These are phyloP conservation scores for Rubia yunnanensis DNA, from an alignment of 257 asterid species.

Conservation along the genomic window DNA sequence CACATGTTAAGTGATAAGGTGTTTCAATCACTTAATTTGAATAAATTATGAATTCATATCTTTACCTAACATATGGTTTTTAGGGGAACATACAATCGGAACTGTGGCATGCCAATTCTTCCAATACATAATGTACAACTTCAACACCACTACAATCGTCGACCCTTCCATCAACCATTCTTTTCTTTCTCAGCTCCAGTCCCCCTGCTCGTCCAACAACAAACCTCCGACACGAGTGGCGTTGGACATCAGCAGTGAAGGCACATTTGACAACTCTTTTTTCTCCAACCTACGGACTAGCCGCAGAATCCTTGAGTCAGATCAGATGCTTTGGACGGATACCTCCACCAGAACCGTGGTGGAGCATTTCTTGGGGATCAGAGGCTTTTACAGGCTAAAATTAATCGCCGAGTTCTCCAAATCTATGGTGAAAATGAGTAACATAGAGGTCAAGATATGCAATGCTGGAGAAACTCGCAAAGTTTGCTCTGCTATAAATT, in stretches of 20 bases:
- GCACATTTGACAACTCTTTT: slow-evolving; percentile 45
- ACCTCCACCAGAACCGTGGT: slow-evolving; percentile 40
- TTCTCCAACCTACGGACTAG: slow-evolving; percentile 56
- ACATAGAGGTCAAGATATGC: slow-evolving; percentile 54
- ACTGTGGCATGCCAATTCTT: slow-evolving; percentile 69
- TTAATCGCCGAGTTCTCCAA: slow-evolving; percentile 47
- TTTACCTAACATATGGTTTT: background rate
- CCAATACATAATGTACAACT: slow-evolving; percentile 64
- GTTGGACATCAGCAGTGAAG: slow-evolving; percentile 60
- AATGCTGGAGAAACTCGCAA: slow-evolving; percentile 63
- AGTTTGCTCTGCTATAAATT: slow-evolving; percentile 73
- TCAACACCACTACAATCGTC: slow-evolving; percentile 34
- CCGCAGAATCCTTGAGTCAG: slow-evolving; percentile 67
- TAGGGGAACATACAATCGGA: slow-evolving; percentile 88
- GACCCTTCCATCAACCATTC: slow-evolving; percentile 55
- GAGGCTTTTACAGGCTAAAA: slow-evolving; percentile 55
- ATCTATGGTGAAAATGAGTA: too few relatives aligned
- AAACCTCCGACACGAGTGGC: slow-evolving; percentile 40
- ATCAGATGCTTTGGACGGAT: slow-evolving; percentile 60
- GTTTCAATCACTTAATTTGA: too few relatives aligned
- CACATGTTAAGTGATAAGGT: too few relatives aligned
- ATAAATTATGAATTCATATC: too few relatives aligned
- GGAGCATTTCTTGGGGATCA: slow-evolving; percentile 49
- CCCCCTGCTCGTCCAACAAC: slow-evolving; percentile 54
- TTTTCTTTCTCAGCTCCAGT: slow-evolving; percentile 49